Evolutionary conservation across 2,329 filamentous ascomycete genomes (phyloP), one percentile per base, ranked within the genome.

Genomic region (Verticillium tricorpus): DNA sequence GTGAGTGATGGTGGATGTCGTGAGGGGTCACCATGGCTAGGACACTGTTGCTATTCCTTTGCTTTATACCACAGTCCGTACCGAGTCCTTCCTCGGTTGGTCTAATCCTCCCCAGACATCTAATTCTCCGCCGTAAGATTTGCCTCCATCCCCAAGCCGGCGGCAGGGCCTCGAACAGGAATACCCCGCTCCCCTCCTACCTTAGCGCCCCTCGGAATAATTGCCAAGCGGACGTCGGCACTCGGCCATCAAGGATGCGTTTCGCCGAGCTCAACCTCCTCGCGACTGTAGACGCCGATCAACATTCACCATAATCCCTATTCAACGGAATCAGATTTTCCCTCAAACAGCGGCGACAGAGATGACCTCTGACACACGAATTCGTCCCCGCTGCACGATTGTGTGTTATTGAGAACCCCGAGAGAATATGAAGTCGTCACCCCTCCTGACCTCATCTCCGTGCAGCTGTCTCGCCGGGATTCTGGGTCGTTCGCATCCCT

Each of bases 191-290:
- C 11, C 45, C 19, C 22, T 25, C 19, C 45, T 12, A 12, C 19
- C 4, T 22, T 52, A 64, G 62, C 60, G 62, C 55, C n/a, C 62
- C 60, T 62, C 62, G 62, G 62, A 62, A 40, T 60, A 62, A 62
- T 64, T 56, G 39, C 54, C 60, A 37, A 25, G 54, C 22, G 11
- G 45, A 52, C 45, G 9, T 52, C 45, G 45, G 45, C 19, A 52
- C 45, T 52, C 19, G 45, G 45, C 19, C 22, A 19, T 52, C 45
- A 25, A 52, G 45, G n/a, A 19, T 52, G 19, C 9, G 9, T 35
- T 35, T 35, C 14, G 34, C 19, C 19, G 45, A 25, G 7, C 19
- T 11, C 45, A n/a, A 17, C 14, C 14, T 25, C 11, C 8, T 22
- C 11, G n/a, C 2, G 8, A 22, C 9, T 22, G 5, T 52, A 28